phyloP scores from a whole-genome alignment of 371 early-diverging fungal genomes.

The Mucor racemosus region DNA sequence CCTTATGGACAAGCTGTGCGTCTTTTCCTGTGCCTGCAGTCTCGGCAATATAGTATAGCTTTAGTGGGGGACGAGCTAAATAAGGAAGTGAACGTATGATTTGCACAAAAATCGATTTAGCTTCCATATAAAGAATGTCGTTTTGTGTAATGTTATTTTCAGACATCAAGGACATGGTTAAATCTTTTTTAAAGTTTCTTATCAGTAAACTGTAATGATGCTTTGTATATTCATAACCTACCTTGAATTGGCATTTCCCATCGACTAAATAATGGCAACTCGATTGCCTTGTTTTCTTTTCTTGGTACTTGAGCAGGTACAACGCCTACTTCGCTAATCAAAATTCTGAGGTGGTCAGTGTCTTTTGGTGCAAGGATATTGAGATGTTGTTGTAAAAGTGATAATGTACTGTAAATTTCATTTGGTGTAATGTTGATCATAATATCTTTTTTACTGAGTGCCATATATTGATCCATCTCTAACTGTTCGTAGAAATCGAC shows the following conservation, averaged over 20 bases:
- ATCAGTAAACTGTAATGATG: neutral
- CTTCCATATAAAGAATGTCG: conserved; percentile 91
- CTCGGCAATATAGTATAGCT: conserved; percentile 79
- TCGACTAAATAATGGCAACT: conserved; percentile 85
- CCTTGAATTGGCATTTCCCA: conserved; percentile 95
- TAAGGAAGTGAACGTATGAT: conserved; percentile 81
- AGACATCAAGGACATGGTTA: conserved; percentile 62
- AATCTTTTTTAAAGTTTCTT: conserved; percentile 32
- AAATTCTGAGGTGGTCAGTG: conserved; percentile 78
- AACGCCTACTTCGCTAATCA: conserved; percentile 79
- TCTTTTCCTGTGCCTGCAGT: conserved; percentile 85
- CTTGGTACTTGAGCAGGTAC: conserved; percentile 83
- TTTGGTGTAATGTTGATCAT: conserved; percentile 87
- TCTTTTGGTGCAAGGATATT: conserved; percentile 80
- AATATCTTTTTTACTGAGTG: conserved; percentile 91
- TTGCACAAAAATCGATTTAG: conserved; percentile 90
- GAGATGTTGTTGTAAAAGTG: conserved; percentile 80
- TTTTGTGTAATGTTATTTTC: conserved; percentile 85
- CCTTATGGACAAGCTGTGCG: conserved; percentile 81
- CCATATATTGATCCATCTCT: conserved; percentile 98
- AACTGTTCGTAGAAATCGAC: conserved; percentile 93
- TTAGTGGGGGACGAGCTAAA: conserved; percentile 51
- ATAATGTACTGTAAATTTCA: conserved; percentile 91
- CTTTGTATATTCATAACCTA: conserved; percentile 8
- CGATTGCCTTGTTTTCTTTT: conserved; percentile 83